Percentiles rank a stretch among this genome's conserved stretches.
Evolutionary conservation across 1,139 yeast species (phyloP).

Genomic region (Suhomyces coccinellae): DNA sequence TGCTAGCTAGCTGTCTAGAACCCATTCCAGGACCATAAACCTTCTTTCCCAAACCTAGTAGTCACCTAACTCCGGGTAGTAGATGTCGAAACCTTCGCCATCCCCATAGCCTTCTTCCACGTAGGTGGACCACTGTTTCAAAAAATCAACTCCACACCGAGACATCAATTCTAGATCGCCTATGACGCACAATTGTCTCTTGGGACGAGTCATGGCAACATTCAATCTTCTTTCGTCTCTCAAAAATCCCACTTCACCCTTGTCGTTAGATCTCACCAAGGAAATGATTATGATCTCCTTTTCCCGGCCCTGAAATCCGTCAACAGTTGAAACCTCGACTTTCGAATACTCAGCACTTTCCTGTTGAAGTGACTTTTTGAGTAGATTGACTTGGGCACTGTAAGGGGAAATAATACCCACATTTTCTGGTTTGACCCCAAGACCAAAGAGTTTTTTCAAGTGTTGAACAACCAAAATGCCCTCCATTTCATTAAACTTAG

Average conservation of each 20-base stretch:
- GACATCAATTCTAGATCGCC: slow-evolving; percentile 75
- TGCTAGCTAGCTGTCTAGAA: too few relatives aligned
- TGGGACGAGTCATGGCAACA: slow-evolving; percentile 91
- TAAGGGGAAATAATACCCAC: slow-evolving; percentile 91
- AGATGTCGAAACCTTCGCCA: slow-evolving; percentile 50
- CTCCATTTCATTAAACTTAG: slow-evolving; percentile 77
- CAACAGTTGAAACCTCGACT: slow-evolving; percentile 48
- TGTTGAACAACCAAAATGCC: slow-evolving; percentile 60
- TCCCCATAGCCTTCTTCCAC: slow-evolving; percentile 42
- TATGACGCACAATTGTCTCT: slow-evolving; percentile 77
- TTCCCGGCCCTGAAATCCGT: slow-evolving; percentile 58
- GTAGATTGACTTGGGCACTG: slow-evolving; percentile 73
- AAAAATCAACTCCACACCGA: slow-evolving; percentile 44
- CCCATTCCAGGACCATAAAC: too few relatives aligned
- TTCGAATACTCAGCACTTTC: slow-evolving; percentile 15
- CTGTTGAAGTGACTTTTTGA: slow-evolving; percentile 48
- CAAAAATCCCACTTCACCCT: slow-evolving; percentile 56
- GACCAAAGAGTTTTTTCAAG: slow-evolving; percentile 45
- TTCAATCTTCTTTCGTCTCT: slow-evolving; percentile 63
- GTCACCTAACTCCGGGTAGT: slow-evolving; percentile 57
- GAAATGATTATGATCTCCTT: slow-evolving; percentile 59
- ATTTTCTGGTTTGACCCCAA: slow-evolving; percentile 49
- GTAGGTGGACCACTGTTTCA: slow-evolving; percentile 69
- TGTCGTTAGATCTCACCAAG: slow-evolving; percentile 57
- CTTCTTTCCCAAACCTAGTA: slow-evolving; percentile 15